A percentile compares a stretch with the other conserved stretches of the same genome.
Conservation (phyloP, 345 rosid genomes). For the Physaria fendleri region DNA sequence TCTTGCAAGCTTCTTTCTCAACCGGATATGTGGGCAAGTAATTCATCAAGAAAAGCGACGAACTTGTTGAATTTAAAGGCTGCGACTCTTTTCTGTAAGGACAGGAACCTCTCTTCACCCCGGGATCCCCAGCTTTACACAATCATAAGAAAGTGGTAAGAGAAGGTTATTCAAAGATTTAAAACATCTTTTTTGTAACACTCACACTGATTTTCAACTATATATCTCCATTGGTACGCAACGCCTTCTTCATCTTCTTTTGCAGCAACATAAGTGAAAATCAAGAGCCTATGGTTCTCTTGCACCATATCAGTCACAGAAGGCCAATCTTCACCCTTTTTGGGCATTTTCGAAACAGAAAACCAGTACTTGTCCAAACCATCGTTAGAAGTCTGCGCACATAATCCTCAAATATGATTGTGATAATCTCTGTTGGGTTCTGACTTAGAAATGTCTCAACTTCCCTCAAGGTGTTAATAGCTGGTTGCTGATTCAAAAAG, state of each 20-base stretch:
- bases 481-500: slow-evolving; percentile 64
- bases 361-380: slow-evolving; percentile 81
- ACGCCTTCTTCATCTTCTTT: slow-evolving; percentile 97
- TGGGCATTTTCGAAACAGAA: slow-evolving; percentile 89
- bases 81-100: slow-evolving; percentile 83
- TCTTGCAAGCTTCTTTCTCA: slow-evolving; percentile 84
- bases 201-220: slow-evolving; percentile 83
- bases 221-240: slow-evolving; percentile 95
- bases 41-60: slow-evolving; percentile 81
- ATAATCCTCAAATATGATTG: slow-evolving; percentile 89
- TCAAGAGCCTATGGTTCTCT: slow-evolving; percentile 69
- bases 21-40: slow-evolving; percentile 87
- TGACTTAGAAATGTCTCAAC: slow-evolving; percentile 79
- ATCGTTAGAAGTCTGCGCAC: slow-evolving; percentile 77
- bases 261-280: slow-evolving; percentile 84
- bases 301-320: slow-evolving; percentile 87
- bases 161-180: not conserved
- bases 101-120: slow-evolving; percentile 77
- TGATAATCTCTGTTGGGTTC: slow-evolving; percentile 76
- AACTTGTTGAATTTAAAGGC: slow-evolving; percentile 56
- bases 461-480: slow-evolving; percentile 74
- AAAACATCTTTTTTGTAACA: not conserved
- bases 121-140: slow-evolving; percentile 92
- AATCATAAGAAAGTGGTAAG: slow-evolving; percentile 2
- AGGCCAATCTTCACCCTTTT: slow-evolving; percentile 94